Percentiles rank a stretch among this genome's conserved stretches.
These are phyloP conservation scores for Chalaropsis thielavioides DNA, from an alignment of 2,329 filamentous ascomycete genomes.

Conservation along the genomic window DNA sequence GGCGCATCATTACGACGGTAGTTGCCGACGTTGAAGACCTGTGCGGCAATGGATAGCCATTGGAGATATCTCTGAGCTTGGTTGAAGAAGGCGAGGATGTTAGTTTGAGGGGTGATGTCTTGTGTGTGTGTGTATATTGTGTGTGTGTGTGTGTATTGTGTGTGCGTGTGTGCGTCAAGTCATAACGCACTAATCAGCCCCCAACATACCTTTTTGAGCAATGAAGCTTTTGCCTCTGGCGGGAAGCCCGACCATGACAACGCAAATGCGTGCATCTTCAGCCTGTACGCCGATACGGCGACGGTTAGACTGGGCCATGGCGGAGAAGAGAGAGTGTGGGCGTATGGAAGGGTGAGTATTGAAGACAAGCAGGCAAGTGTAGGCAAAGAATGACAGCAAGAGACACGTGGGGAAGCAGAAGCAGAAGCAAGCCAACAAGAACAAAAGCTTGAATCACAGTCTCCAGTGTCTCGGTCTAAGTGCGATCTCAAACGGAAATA, in stretches of 20 bases:
- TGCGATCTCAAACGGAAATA: not conserved
- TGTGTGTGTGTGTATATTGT: not conserved
- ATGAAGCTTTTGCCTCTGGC: constrained; percentile 95
- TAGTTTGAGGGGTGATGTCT: not conserved
- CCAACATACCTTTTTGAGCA: constrained; percentile 74
- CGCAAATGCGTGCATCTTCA: constrained; percentile 91
- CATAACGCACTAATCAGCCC: no score
- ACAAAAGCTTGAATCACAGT: not conserved
- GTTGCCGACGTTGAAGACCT: constrained; percentile 94
- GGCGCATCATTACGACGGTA: constrained; percentile 85
- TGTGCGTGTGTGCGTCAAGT: no score
- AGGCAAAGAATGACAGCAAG: not conserved
- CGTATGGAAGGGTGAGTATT: not conserved
- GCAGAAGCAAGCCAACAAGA: not conserved
- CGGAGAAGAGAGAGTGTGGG: not conserved
- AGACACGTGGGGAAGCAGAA: not conserved
- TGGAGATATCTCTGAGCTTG: constrained; percentile 87
- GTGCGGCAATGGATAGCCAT: constrained; percentile 88
- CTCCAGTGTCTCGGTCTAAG: no score
- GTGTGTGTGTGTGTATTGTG: no score
- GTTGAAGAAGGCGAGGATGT: constrained; percentile 2
- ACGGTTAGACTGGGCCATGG: constrained; percentile 17
- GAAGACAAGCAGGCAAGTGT: not conserved
- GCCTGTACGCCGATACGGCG: constrained; percentile 59
- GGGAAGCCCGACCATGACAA: constrained; percentile 96